Percentiles rank a stretch among this genome's conserved stretches.
phyloP scores from a whole-genome alignment of 148 eudicot genomes.

The Polygonum maritimum region DNA sequence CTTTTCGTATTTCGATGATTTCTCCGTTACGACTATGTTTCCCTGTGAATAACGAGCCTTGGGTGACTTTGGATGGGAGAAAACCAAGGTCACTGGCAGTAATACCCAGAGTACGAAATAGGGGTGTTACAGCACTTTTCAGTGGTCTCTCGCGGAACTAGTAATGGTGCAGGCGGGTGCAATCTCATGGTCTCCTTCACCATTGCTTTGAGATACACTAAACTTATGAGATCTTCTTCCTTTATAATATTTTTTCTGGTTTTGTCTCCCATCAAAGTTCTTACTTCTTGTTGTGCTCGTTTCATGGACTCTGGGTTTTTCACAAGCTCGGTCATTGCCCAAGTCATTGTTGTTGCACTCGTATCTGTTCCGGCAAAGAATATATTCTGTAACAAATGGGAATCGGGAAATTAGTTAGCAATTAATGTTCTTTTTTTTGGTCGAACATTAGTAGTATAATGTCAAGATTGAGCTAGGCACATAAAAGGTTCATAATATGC shows the following conservation, averaged over 20 bases:
- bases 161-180: slow-evolving; percentile 23
- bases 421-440: no score
- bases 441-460: no score
- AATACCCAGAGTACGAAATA: no score
- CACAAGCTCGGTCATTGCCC: slow-evolving; percentile 34
- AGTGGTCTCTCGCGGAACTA: slow-evolving; percentile 20
- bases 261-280: background rate
- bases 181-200: slow-evolving; percentile 30
- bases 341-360: slow-evolving; percentile 15
- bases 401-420: background rate
- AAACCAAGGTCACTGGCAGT: no score
- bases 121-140: no score
- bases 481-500: no score
- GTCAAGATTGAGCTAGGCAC: no score
- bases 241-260: slow-evolving; percentile 6
- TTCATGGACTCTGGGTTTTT: slow-evolving; percentile 20
- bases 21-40: no score
- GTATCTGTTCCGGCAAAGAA: slow-evolving; percentile 31
- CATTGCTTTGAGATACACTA: slow-evolving; percentile 19
- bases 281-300: slow-evolving; percentile 22
- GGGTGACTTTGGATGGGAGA: no score
- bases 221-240: slow-evolving; percentile 17
- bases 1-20: no score
- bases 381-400: background rate
- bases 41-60: no score